phyloP scores from a whole-genome alignment of 768 basidiomycete species.

The Coprinellus micaceus region DNA sequence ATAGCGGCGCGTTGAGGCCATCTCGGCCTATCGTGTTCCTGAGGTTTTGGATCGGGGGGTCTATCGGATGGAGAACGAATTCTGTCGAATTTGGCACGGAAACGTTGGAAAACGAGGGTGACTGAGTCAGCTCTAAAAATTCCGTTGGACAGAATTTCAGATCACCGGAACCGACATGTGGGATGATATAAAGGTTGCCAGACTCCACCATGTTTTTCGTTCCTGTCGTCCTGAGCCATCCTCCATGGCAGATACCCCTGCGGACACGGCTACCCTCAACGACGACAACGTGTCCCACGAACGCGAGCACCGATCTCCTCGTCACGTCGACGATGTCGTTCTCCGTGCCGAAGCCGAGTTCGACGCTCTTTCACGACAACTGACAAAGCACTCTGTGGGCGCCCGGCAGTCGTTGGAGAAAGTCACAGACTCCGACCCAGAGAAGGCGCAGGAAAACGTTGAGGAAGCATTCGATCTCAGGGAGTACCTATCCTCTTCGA shows the following conservation, averaged over 20 bases:
- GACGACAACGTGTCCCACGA: slow-evolving; percentile 14
- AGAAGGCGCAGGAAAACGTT: slow-evolving; percentile 34
- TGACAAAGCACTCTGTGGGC: neutral
- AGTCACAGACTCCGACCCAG: slow-evolving; percentile 9
- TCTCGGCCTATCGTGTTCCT: too few species aligned
- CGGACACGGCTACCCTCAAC: slow-evolving; percentile 26
- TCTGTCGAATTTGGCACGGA: too few species aligned
- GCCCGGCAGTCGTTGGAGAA: neutral
- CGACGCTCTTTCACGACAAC: slow-evolving; percentile 8
- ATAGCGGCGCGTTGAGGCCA: too few species aligned
- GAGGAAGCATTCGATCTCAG: slow-evolving; percentile 54
- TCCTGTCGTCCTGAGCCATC: neutral
- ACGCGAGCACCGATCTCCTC: neutral
- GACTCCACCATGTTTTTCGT: neutral
- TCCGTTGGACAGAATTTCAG: too few species aligned
- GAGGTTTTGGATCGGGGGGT: too few species aligned
- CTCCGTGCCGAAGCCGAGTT: slow-evolving; percentile 26
- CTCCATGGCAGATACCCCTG: slow-evolving; percentile 28
- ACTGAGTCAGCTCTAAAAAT: too few species aligned
- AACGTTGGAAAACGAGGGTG: too few species aligned
- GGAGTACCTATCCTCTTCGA: slow-evolving; percentile 64
- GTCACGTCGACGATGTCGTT: slow-evolving; percentile 7
- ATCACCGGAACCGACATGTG: too few species aligned
- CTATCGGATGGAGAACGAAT: too few species aligned
- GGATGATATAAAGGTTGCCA: too few species aligned